These are phyloP conservation scores for Selenicereus undatus DNA, from an alignment of 148 eudicot species.

Conservation along the genomic window DNA sequence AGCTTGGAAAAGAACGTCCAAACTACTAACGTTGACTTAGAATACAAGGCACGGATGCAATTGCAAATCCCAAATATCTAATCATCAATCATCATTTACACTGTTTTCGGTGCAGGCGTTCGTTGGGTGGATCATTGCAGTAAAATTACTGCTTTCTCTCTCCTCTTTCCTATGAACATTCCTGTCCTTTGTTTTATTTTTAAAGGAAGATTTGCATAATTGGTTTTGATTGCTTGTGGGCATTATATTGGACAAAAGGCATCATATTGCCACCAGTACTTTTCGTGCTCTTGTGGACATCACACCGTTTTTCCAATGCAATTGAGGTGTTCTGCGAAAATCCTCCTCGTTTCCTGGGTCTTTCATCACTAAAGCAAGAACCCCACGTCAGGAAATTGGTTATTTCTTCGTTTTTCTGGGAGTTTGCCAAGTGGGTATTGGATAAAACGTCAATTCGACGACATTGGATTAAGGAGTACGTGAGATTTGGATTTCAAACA, in stretches of 20 bases:
- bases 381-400: constrained; percentile 4
- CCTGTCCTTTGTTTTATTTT: constrained; percentile 9
- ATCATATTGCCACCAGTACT: constrained; percentile 17
- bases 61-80: constrained; percentile 12
- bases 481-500: constrained; percentile 7
- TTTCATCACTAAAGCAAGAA: constrained; percentile 4
- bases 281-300: constrained; percentile 11
- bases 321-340: constrained; percentile 23
- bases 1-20: constrained; percentile 11
- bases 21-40: constrained; percentile 23
- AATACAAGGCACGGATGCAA: not conserved
- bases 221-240: constrained; percentile 19
- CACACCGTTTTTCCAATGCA: constrained; percentile 24
- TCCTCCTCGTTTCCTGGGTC: constrained; percentile 17
- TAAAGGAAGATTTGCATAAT: constrained; percentile 6
- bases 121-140: constrained; percentile 15
- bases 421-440: constrained; percentile 21
- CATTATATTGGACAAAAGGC: constrained; percentile 17
- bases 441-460: not conserved
- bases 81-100: constrained; percentile 30
- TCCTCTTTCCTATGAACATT: constrained; percentile 23
- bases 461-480: constrained; percentile 7
- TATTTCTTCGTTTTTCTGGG: constrained; percentile 4
- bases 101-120: constrained; percentile 33
- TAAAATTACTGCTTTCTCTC: not conserved